phyloP scores from a whole-genome alignment of 352 stramenopile species.

The Pythium aquatile region DNA sequence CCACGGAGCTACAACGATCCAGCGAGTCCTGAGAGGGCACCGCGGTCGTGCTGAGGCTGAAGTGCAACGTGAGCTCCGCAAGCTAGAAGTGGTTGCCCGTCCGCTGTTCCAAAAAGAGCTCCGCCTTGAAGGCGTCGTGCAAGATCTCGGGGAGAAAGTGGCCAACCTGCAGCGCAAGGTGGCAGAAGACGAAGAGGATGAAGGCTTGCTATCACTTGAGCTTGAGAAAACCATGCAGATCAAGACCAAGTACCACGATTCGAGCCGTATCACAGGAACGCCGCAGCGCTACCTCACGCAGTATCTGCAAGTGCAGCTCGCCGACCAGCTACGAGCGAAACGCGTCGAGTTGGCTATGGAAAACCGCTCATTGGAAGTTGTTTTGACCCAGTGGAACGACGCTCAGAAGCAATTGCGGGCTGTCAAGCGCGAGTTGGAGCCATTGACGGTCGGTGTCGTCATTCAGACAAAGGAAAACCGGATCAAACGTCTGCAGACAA shows the following conservation, averaged over 20 bases:
- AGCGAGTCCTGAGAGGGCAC: constrained; percentile 79
- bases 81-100: constrained; percentile 69
- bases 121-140: constrained; percentile 38
- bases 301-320: constrained; percentile 90
- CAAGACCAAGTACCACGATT: constrained; percentile 86
- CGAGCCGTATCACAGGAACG: constrained; percentile 80
- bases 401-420: constrained; percentile 66
- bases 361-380: constrained; percentile 44
- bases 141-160: constrained; percentile 54
- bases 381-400: constrained; percentile 62
- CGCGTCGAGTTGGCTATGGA: constrained; percentile 65
- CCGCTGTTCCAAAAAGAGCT: constrained; percentile 67
- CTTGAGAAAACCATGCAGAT: constrained; percentile 84
- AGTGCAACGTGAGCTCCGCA: constrained; percentile 68
- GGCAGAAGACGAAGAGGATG: constrained; percentile 45
- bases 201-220: constrained; percentile 57
- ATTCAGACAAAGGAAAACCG: constrained; percentile 75
- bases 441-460: constrained; percentile 80
- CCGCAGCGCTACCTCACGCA: constrained; percentile 92
- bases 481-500: constrained; percentile 58
- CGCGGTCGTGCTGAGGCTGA: constrained; percentile 67
- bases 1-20: constrained; percentile 54
- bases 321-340: constrained; percentile 77
- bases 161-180: constrained; percentile 39
- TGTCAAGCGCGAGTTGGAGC: constrained; percentile 75